These are phyloP conservation scores for Fusarium xylarioides DNA, from an alignment of 2,329 filamentous ascomycete genomes.

Conservation along the genomic window DNA sequence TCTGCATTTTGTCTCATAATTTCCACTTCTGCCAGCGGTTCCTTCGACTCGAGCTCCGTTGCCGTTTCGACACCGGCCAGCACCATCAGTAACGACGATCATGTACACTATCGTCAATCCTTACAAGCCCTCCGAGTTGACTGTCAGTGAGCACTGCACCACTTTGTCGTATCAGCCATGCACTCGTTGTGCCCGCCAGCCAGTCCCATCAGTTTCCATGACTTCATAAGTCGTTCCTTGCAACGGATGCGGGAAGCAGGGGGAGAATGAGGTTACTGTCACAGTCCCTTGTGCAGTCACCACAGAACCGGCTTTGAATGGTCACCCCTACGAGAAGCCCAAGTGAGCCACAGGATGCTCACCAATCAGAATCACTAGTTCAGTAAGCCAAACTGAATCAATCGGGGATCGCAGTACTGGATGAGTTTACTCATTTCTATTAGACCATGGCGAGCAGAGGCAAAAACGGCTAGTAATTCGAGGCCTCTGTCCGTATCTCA, in stretches of 20 bases:
- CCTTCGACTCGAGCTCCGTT: neutral
- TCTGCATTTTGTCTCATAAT: neutral
- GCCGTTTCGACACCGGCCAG: neutral
- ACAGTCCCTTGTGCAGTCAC: neutral
- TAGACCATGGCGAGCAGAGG: neutral
- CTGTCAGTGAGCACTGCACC: neutral
- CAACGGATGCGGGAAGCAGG: neutral
- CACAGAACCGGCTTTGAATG: neutral
- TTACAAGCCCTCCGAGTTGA: neutral
- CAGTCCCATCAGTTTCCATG: neutral
- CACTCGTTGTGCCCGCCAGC: neutral
- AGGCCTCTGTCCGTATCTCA: neutral
- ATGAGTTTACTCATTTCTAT: neutral
- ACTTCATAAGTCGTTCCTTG: neutral
- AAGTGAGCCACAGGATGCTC: neutral
- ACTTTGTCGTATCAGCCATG: neutral
- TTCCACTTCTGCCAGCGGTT: neutral
- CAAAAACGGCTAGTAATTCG: too few species aligned
- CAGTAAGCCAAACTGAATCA: neutral
- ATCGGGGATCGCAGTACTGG: fast-evolving
- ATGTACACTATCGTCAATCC: neutral
- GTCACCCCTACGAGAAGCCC: neutral
- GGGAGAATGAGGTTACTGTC: neutral
- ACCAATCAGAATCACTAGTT: neutral
- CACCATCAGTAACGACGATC: neutral